Evolutionary conservation across 257 asterid species (phyloP).

Genomic region (Marsdenia floribunda): DNA sequence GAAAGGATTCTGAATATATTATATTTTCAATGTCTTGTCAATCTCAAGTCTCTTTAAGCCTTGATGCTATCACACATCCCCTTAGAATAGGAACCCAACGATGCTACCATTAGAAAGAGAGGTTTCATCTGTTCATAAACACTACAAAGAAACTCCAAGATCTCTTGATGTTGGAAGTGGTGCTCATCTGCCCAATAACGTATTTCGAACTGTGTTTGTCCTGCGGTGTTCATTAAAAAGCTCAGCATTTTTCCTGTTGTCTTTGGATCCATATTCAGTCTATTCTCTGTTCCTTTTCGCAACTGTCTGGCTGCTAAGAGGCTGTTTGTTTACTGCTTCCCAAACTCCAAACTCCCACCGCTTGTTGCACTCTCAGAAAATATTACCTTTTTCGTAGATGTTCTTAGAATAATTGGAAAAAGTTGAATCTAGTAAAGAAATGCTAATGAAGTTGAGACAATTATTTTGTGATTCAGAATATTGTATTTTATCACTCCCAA

Average conservation of each 20-base stretch:
- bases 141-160: background rate
- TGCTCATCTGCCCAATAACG: too few species aligned
- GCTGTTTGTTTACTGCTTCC: background rate
- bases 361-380: background rate
- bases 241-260: too few species aligned
- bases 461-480: background rate
- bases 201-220: too few species aligned
- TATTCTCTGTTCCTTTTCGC: background rate
- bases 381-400: background rate
- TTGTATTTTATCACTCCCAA: background rate
- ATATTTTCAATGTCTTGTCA: background rate
- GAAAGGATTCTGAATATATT: background rate
- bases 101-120: background rate
- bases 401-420: background rate
- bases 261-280: too few species aligned
- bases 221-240: too few species aligned
- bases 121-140: background rate
- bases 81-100: background rate
- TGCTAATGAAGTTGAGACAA: background rate
- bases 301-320: too few species aligned
- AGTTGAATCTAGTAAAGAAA: background rate
- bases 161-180: too few species aligned
- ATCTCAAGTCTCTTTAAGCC: background rate
- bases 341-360: background rate
- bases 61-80: background rate